Evolutionary conservation across 768 basidiomycete species (phyloP).

Genomic region (Mrakia blollopis): DNA sequence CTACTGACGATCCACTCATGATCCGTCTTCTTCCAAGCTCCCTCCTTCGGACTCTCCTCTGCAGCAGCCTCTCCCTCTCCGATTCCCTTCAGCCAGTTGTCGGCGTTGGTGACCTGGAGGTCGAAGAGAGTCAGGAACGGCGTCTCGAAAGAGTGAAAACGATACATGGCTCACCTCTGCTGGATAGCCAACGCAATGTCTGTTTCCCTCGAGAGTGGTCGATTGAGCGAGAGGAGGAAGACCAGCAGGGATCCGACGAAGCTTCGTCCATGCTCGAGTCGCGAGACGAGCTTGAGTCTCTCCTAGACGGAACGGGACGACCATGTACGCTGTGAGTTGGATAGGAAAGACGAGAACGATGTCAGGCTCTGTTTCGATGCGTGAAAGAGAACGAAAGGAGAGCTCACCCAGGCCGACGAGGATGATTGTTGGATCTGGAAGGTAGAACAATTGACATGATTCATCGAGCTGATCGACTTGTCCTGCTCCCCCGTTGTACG

Average conservation of each 20-base stretch:
- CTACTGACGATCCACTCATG: slow-evolving; percentile 11
- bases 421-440: slow-evolving; percentile 22
- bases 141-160: not conserved
- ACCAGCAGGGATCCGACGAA: not conserved
- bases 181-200: slow-evolving; percentile 19
- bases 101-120: not conserved
- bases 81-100: slow-evolving; percentile 21
- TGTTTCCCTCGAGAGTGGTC: not conserved
- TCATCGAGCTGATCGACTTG: slow-evolving; percentile 20
- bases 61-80: slow-evolving; percentile 9
- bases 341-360: not conserved
- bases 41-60: not conserved
- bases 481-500: slow-evolving; percentile 6
- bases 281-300: slow-evolving; percentile 29
- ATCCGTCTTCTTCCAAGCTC: slow-evolving; percentile 6
- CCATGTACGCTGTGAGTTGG: slow-evolving; percentile 26
- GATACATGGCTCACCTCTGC: not conserved
- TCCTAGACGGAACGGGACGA: slow-evolving; percentile 28
- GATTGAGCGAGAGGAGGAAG: not conserved
- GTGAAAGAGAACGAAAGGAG: not conserved
- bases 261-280: slow-evolving; percentile 12
- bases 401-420: slow-evolving; percentile 21
- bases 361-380: not conserved
- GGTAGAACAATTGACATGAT: slow-evolving; percentile 16
- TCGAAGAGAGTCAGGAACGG: not conserved